Evolutionary conservation across 202 grass and related monocot species (phyloP), one percentile per base, ranked within the genome.

Genomic region (Schoenoplectus tabernaemontani): DNA sequence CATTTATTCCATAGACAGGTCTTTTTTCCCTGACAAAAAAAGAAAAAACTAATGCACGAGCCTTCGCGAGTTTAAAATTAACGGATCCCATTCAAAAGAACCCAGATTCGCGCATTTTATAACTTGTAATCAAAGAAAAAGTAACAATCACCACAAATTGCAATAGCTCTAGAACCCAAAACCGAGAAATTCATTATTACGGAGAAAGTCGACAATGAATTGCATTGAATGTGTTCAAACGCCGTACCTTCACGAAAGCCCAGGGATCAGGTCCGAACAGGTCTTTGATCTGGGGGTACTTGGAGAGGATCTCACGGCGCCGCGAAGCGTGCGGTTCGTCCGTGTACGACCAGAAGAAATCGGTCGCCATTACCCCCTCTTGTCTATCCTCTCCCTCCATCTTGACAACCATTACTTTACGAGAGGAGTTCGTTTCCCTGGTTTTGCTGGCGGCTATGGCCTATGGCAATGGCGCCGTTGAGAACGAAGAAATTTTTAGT

Each of bases 261-360:
- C 24, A 85, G 62, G 88, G 95, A 50, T 98, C 95, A 59, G 95
- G 89, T 74, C 95, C 95, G 76, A 98, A 98, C 77, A 98, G 95
- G 78, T 92, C 91, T 63, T 93, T 90, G 89, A 98, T 98, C 81
- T 98, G 91, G 33, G 95, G 95, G 84, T 98, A 78, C 76, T 79
- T 89, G 28, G 91, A 51, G 38, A 98, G 95, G 91, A 98, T 98
- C 86, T 95, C 87, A 60, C 90, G 75, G 53, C 91, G 87, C 64
- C 91, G 91, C 56, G 95, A 91, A 39, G 95, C 91, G 85, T 98
- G 95, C 15, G 95, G 95, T 79, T 98, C 95, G 91, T 95, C 95
- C 7, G 91, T 98, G 88, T 98, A 98, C 28, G 95, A 98, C 95
- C 95, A 98, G 78, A 98, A 95, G 85, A 98, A 98, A 48, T 92